These are phyloP conservation scores for Royoungia palumana DNA, from an alignment of 768 basidiomycete genomes.

Conservation along the genomic window DNA sequence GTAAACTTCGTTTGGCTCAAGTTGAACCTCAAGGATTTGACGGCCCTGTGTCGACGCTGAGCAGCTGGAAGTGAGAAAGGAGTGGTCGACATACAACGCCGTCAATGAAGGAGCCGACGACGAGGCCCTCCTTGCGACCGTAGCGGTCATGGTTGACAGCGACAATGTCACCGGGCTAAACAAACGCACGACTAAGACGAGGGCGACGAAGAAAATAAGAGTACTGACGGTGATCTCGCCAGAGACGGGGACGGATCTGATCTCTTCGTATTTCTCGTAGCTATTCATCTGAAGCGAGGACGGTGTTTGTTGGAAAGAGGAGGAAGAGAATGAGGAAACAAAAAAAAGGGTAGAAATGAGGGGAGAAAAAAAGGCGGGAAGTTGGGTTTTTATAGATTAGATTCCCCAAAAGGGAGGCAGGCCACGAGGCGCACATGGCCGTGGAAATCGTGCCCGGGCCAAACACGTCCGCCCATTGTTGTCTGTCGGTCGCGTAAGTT, in stretches of 20 bases:
- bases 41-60: conserved; percentile 53
- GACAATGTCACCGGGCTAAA: conserved; percentile 77
- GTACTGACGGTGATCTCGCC: conserved; percentile 38
- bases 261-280: conserved; percentile 35
- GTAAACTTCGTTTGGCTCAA: conserved; percentile 67
- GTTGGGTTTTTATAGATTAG: conserved; percentile 50
- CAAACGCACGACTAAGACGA: neutral
- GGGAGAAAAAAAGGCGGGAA: conserved; percentile 22
- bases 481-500: conserved; percentile 18
- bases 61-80: neutral
- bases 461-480: conserved; percentile 12
- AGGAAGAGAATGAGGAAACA: conserved; percentile 24
- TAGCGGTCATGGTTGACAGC: conserved; percentile 61
- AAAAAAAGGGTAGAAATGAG: conserved; percentile 25
- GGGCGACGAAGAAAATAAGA: neutral
- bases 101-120: conserved; percentile 74
- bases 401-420: conserved; percentile 45
- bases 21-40: conserved; percentile 78
- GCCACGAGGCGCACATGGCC: conserved; percentile 46
- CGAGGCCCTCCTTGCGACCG: conserved; percentile 74
- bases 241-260: conserved; percentile 19
- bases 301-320: conserved; percentile 11
- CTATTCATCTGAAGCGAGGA: conserved; percentile 36
- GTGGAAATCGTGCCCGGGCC: conserved; percentile 15
- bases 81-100: conserved; percentile 47